phyloP scores from a whole-genome alignment of 345 rosid species.

The Moricandia moricandioides region DNA sequence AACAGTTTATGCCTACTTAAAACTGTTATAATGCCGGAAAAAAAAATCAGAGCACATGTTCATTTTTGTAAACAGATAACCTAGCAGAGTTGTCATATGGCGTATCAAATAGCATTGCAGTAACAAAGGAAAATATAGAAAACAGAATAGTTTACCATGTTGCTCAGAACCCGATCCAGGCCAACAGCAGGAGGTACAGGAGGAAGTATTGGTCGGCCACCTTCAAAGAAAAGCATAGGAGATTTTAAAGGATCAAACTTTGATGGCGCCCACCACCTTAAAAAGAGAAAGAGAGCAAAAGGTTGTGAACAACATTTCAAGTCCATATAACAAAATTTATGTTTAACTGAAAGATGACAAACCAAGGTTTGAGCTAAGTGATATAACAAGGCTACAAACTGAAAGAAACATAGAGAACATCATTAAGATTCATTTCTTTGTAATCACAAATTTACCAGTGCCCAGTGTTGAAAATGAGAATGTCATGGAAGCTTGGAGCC shows the following conservation, averaged over 20 bases:
- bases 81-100: background rate
- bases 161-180: conserved; percentile 64
- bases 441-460: conserved; percentile 58
- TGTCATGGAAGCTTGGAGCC: conserved; percentile 75
- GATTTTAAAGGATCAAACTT: conserved; percentile 82
- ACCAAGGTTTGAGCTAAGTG: background rate
- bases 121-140: background rate
- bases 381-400: background rate
- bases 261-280: conserved; percentile 97
- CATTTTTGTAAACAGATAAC: background rate
- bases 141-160: conserved; percentile 50
- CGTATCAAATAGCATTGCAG: background rate
- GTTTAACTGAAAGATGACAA: background rate
- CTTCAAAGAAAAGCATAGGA: conserved; percentile 91
- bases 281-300: conserved; percentile 11
- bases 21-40: background rate
- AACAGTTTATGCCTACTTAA: background rate
- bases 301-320: conserved; percentile 1
- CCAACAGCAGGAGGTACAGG: conserved; percentile 63
- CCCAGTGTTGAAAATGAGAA: conserved; percentile 79
- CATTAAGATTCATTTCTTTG: background rate
- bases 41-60: conserved; percentile 3
- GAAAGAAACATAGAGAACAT: conserved; percentile 11
- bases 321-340: background rate
- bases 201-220: conserved; percentile 64